These are phyloP conservation scores for Hypoxylon sp. DNA, from an alignment of 2,329 filamentous ascomycete genomes.

Conservation along the genomic window DNA sequence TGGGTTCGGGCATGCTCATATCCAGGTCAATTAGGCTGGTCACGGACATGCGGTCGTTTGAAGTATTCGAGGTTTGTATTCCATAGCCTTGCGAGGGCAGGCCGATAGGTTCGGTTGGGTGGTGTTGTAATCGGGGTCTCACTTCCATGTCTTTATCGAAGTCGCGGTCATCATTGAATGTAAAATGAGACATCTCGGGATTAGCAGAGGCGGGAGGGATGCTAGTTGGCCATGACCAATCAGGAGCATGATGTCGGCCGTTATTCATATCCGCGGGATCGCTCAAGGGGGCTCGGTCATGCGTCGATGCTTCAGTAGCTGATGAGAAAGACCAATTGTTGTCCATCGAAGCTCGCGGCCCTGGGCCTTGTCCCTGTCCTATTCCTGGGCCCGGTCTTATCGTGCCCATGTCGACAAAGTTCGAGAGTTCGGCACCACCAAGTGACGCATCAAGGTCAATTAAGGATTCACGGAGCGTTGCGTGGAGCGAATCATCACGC, in stretches of 20 bases:
- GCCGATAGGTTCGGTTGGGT: constrained; percentile 65
- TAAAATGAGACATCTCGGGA: constrained; percentile 67
- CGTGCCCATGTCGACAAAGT: constrained; percentile 73
- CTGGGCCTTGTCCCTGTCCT: constrained; percentile 38
- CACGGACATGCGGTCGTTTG: constrained; percentile 59
- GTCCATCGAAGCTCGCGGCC: constrained; percentile 64
- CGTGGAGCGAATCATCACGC: constrained; percentile 68
- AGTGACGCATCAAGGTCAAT: constrained; percentile 76
- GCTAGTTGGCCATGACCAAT: constrained; percentile 72
- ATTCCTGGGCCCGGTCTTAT: constrained; percentile 62
- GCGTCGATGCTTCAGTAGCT: constrained; percentile 57
- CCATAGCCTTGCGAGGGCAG: constrained; percentile 61
- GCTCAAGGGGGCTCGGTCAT: constrained; percentile 66
- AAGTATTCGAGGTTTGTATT: constrained; percentile 57
- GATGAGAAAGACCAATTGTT: constrained; percentile 64
- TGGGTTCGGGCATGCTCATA: constrained; percentile 67
- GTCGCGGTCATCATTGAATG: constrained; percentile 58
- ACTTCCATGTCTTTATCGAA: constrained; percentile 52
- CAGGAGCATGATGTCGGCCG: constrained; percentile 66
- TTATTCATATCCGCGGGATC: constrained; percentile 70
- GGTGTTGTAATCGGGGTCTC: constrained; percentile 65
- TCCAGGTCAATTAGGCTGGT: constrained; percentile 69
- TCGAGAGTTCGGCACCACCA: constrained; percentile 68
- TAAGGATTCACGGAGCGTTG: constrained; percentile 71
- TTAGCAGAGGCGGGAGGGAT: constrained; percentile 67